Evolutionary conservation across 306 rosid genomes (phyloP).

Genomic region (Vigna trinervia): DNA sequence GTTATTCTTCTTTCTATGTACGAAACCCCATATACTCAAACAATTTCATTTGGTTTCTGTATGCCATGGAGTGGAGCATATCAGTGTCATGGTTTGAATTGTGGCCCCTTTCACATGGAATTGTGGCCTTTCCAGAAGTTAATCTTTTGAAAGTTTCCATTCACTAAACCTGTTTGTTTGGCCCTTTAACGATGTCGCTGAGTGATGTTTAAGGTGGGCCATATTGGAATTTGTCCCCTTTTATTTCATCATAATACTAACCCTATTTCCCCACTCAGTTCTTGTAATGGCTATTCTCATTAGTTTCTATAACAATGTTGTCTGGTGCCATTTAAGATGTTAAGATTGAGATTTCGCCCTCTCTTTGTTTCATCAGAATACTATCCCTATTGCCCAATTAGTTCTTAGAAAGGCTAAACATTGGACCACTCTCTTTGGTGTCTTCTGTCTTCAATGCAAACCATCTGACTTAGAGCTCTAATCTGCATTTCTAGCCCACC

Average conservation of each 20-base stretch:
- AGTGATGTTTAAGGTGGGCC: too few species aligned
- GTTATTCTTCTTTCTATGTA: not conserved
- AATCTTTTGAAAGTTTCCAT: too few species aligned
- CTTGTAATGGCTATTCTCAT: too few species aligned
- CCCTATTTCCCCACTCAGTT: not conserved
- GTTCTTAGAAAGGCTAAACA: not conserved
- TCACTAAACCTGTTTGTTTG: too few species aligned
- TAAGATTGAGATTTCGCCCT: not conserved
- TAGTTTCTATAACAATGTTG: not conserved
- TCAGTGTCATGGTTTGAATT: not conserved
- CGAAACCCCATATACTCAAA: not conserved
- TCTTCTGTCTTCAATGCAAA: not conserved
- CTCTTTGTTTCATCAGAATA: not conserved
- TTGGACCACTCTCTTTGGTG: not conserved
- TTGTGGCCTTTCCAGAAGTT: too few species aligned
- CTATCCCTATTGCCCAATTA: too few species aligned
- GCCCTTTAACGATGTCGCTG: too few species aligned
- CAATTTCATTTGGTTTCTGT: not conserved
- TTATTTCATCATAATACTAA: not conserved
- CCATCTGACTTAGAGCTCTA: constrained; percentile 1
- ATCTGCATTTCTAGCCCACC: not conserved
- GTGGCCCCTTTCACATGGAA: not conserved
- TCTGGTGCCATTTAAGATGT: not conserved
- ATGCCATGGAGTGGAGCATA: not conserved
- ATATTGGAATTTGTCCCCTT: not conserved